Evolutionary conservation across 106 monocot genomes (phyloP), one percentile per base, ranked within the genome.

Genomic region (Allium cepa): DNA sequence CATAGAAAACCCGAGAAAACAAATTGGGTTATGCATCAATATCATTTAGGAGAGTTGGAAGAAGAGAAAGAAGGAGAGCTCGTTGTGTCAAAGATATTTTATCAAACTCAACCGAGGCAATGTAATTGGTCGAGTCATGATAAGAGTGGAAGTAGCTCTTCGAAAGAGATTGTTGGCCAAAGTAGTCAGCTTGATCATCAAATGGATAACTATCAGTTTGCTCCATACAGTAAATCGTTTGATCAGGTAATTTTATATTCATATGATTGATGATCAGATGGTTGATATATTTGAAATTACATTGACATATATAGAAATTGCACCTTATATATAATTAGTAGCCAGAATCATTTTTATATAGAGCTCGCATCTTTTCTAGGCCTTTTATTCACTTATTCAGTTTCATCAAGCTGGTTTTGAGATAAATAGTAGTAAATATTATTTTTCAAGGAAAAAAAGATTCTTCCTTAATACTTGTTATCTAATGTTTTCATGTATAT

Each of bases 1-100:
- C 87, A 87, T 55, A 57, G 79, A 63, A 95, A 88, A 66, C 91
- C 94, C 12, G 85, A 90, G 77, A 95, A 95, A 79, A 95, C 94
- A 4, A 95, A 91, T 63, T 95, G 94, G 97, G 97, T 97, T 49
- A 97, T 92, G 97, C 97, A 97, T 71, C 97, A 97, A 75, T 97
- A 97, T 75, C 94, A 95, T 56, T 67, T 95, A 2, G 94, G 94
- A 9, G 82, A 82, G 69, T 71, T 71, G 4, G 85, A 91, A 62
- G 94, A 95, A 79, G 94, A 95, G 79, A 85, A 71, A 69, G 94
- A 95, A 27, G 94, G 94, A 2, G 97, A 97, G 77, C 87, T 97
- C 0, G 92, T 97, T 13, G 92, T 97, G 26, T 97, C 92, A 0
- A 97, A 97, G 75, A 85, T 97, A 11, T 97, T 97, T 83, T 97